These are phyloP conservation scores for Pseudopediastrum boryanum DNA, from an alignment of 139 green algal species.

Conservation along the genomic window DNA sequence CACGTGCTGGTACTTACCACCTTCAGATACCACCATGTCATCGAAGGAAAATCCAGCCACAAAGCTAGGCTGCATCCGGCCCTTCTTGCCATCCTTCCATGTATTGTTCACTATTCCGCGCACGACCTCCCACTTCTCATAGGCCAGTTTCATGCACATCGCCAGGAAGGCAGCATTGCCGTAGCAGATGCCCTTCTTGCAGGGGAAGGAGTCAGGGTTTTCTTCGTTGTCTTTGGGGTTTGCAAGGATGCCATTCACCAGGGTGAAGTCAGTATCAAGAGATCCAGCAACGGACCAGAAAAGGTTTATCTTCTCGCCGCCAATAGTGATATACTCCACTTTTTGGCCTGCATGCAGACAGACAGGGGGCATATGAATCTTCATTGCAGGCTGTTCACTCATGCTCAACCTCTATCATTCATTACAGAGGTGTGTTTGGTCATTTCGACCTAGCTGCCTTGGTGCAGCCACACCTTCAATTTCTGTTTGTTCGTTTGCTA, in stretches of 20 bases:
- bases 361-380: too few relatives aligned
- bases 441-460: too few relatives aligned
- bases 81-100: background rate
- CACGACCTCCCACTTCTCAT: conserved; percentile 15
- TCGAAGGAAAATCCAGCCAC: conserved; percentile 13
- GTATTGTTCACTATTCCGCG: background rate
- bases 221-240: background rate
- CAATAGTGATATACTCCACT: too few relatives aligned
- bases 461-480: too few relatives aligned
- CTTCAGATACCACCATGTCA: too few relatives aligned
- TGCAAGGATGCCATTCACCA: background rate
- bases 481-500: too few relatives aligned
- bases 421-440: too few relatives aligned
- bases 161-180: conserved; percentile 16
- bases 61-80: background rate
- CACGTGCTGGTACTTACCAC: too few relatives aligned
- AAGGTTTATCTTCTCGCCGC: too few relatives aligned
- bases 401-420: too few relatives aligned
- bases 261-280: conserved; percentile 8
- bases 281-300: background rate
- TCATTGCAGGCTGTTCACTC: too few relatives aligned
- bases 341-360: too few relatives aligned
- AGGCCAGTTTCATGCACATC: conserved; percentile 14
- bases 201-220: background rate
- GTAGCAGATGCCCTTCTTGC: background rate